Base-by-base conservation (phyloP, 257 asterid species). In the Plantago major region DNA sequence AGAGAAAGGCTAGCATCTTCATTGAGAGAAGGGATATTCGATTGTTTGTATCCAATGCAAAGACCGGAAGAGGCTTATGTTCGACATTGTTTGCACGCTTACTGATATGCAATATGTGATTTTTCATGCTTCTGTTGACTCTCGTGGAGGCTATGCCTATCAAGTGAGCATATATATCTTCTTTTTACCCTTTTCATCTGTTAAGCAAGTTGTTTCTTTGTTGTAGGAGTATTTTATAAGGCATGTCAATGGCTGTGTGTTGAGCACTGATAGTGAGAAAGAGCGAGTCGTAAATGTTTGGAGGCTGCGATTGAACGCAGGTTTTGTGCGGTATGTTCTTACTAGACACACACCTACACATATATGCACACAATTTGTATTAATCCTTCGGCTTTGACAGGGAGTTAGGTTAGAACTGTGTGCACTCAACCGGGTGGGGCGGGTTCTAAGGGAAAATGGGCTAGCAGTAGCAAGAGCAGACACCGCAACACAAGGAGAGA, bases 1-100 rank as follows among this genome's bases (percentile, higher is more conserved):
- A 82, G 43, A 73, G 73, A 51, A 64, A 56, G 58, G 51, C 76
- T 0, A 61, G 78, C 10, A 86, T 82, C 9, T 49, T 63, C 0
- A 71, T 88, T 10, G 96, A 88, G 73, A 81, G 78, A 88, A 76
- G 71, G 89, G 86, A 11, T 88, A 88, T 49, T 81, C 92, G 0
- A 80, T 88, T 10, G 90, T 83, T 11, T 76, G 81, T 13, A 73
- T 88, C 22, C 66, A 73, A 51, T 76, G 92, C 81, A 85, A 67
- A 73, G 96, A 88, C 60, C 67, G 92, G 61, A 73, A 75, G 67
- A 74, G 89, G 85, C 86, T 88, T 5, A 78, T 85, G 95, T 88
- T 88, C 10, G 96, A 88, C 63, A 83, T 95, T 0, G 95, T 85
- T 5, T 88, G 95, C 78, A 88, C 96, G 1, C 91, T 88, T 7